Percentiles rank a stretch among this genome's conserved stretches.
These are phyloP conservation scores for Boletus insuetus DNA, from an alignment of 768 basidiomycete genomes.

Conservation along the genomic window DNA sequence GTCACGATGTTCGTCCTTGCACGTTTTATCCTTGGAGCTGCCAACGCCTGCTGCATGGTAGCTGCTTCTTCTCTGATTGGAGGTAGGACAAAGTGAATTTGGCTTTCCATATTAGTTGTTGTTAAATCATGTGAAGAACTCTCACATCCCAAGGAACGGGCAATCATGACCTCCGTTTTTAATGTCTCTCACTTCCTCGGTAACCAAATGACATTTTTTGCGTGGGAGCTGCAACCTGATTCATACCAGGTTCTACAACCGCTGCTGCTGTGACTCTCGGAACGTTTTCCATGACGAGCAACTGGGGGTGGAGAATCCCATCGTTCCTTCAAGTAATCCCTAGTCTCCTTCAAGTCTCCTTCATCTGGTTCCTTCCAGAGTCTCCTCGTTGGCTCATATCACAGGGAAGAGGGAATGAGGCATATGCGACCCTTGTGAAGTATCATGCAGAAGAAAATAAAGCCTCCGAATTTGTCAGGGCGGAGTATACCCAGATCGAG, in stretches of 20 bases:
- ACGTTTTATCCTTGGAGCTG: slow-evolving; percentile 16
- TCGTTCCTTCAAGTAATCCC: slow-evolving; percentile 55
- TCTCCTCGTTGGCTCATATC: slow-evolving; percentile 64
- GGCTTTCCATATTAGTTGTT: no score
- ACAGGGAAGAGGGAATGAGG: slow-evolving; percentile 51
- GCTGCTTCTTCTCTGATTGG: slow-evolving; percentile 23
- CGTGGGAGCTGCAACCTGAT: background rate
- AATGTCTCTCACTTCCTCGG: background rate
- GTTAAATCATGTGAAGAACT: background rate
- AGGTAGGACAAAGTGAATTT: slow-evolving; percentile 5
- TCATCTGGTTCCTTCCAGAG: slow-evolving; percentile 60
- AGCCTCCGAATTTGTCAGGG: slow-evolving; percentile 50
- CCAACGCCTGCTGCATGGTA: slow-evolving; percentile 11
- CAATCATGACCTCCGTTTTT: slow-evolving; percentile 1
- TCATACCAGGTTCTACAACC: slow-evolving; percentile 4
- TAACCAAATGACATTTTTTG: background rate
- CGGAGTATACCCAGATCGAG: slow-evolving; percentile 56
- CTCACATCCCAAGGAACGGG: slow-evolving; percentile 20
- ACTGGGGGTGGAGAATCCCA: slow-evolving; percentile 69
- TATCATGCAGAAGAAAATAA: slow-evolving; percentile 61
- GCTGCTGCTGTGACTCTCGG: slow-evolving; percentile 59
- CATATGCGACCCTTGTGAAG: slow-evolving; percentile 44
- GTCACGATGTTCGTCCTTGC: background rate
- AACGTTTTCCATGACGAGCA: slow-evolving; percentile 54
- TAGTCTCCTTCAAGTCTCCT: slow-evolving; percentile 48